Conservation (phyloP, 495 filamentous ascomycete genomes). For the Hyaloscypha bicolor region DNA sequence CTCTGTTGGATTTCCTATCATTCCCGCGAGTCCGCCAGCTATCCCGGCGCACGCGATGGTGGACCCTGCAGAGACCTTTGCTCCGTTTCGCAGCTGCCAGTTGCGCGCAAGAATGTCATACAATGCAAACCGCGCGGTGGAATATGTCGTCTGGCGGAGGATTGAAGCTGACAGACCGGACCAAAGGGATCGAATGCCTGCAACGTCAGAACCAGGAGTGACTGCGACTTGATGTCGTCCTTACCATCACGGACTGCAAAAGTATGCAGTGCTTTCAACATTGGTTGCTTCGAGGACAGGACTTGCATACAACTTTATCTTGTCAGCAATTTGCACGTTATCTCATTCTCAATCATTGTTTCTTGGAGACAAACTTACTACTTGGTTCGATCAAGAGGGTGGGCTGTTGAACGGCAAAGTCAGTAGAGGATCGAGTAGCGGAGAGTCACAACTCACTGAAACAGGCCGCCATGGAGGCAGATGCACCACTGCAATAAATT, state of each 20-base stretch:
- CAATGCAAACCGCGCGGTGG: slow-evolving; percentile 42
- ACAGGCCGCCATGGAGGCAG: slow-evolving; percentile 44
- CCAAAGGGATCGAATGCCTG: slow-evolving; percentile 41
- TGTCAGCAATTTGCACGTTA: not conserved
- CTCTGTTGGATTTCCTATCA: slow-evolving; percentile 79
- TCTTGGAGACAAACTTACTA: slow-evolving; percentile 31
- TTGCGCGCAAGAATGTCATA: slow-evolving; percentile 37
- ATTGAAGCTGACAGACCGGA: slow-evolving; percentile 43
- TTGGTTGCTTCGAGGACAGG: slow-evolving; percentile 36
- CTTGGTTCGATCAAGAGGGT: slow-evolving; percentile 44
- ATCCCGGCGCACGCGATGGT: slow-evolving; percentile 39
- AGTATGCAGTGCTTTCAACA: slow-evolving; percentile 37
- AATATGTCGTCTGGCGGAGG: slow-evolving; percentile 44
- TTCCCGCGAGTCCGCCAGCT: slow-evolving; percentile 73
- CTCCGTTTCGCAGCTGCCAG: slow-evolving; percentile 29
- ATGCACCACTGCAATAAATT: slow-evolving; percentile 36
- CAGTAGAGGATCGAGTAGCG: not conserved
- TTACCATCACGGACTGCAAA: slow-evolving; percentile 42
- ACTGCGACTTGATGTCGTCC: not conserved
- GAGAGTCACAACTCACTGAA: slow-evolving; percentile 37
- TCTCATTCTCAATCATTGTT: not conserved
- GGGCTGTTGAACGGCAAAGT: slow-evolving; percentile 27
- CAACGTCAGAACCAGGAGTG: not conserved
- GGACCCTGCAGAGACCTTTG: slow-evolving; percentile 29
- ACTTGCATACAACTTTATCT: slow-evolving; percentile 43